Base-by-base conservation (phyloP, 2,329 filamentous ascomycete genomes). In the Aspergillus udagawae region DNA sequence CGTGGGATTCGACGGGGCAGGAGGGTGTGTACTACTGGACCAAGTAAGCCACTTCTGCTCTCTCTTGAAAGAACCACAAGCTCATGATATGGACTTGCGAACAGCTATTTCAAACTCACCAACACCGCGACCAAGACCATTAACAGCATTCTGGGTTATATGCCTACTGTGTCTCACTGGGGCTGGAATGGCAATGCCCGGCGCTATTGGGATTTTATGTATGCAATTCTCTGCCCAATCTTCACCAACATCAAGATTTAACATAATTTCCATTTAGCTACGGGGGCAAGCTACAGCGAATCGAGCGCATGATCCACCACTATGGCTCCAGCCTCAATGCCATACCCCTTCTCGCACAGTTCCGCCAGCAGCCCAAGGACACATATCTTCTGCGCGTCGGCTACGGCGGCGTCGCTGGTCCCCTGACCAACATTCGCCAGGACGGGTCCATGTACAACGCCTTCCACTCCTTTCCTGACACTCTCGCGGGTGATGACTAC, bases 1-100 rank as follows among this genome's bases (percentile, higher is more conserved):
- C 83, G 0, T 86, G 84, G 84, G 84, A 86, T 56, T 84, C 80
- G 0, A 86, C 83, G 0, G 83, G 82, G 0, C 83, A 86, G 60
- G 83, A 86, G 65, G 83, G 83, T 0, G 81, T 86, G 0, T 86
- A 84, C 58, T 83, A 83, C 58, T 86, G 83, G 83, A 73, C 78
- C 5, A 79, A 77, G 76, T 77, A 61, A 67, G 69, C 62, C 42
- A 50, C 47, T 12, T 25, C 32, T 38, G 14, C 32, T 38, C 5
- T 9, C 38, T 44, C 23, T 2, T 12, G 3, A 10, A 5, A 8
- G 3, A 5, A 32, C 17, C 6, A 1, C 2, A 10, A 32, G 25
- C 12, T 20, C n/a, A 17, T 17, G 28, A 17, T 9, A 4, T 3
- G n/a, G 25, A 47, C 27, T 38, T 8, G 3, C 17, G 9, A 4